Evolutionary conservation across 495 filamentous ascomycete species (phyloP).

Genomic region (Penicillium lagena): DNA sequence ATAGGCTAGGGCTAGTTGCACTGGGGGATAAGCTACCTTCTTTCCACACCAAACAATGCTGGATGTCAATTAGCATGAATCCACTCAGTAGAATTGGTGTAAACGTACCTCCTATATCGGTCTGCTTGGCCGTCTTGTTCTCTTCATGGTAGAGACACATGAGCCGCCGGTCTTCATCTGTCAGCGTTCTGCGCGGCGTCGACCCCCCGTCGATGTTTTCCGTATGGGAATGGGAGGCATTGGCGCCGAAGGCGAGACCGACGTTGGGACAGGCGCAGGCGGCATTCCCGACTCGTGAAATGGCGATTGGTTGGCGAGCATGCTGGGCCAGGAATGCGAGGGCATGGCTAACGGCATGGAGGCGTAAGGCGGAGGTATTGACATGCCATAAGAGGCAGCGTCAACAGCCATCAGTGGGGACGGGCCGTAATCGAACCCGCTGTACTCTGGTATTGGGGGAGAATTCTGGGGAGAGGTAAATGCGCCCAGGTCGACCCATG

Average conservation of each 20-base stretch:
- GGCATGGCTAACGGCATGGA: slow-evolving; percentile 58
- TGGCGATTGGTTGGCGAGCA: slow-evolving; percentile 44
- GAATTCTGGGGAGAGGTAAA: slow-evolving; percentile 41
- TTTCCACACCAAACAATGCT: slow-evolving; percentile 94
- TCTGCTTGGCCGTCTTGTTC: slow-evolving; percentile 92
- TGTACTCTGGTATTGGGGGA: slow-evolving; percentile 38
- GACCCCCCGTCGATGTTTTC: slow-evolving; percentile 49
- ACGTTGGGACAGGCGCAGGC: slow-evolving; percentile 51
- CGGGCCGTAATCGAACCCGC: slow-evolving; percentile 32
- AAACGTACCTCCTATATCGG: slow-evolving; percentile 84
- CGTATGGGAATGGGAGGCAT: slow-evolving; percentile 43
- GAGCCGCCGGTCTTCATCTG: slow-evolving; percentile 80
- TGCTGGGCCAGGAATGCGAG: slow-evolving; percentile 66
- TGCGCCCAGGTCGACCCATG: slow-evolving; percentile 45
- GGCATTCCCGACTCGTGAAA: slow-evolving; percentile 22
- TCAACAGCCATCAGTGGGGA: slow-evolving; percentile 32
- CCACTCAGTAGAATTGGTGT: slow-evolving; percentile 2
- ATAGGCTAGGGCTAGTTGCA: background rate
- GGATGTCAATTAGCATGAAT: slow-evolving; percentile 18
- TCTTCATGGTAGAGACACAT: slow-evolving; percentile 98
- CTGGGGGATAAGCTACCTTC: slow-evolving; percentile 60
- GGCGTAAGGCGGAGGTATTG: slow-evolving; percentile 40
- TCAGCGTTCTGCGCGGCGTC: slow-evolving; percentile 82
- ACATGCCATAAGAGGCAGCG: slow-evolving; percentile 36
- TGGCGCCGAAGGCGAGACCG: slow-evolving; percentile 40